Conservation (phyloP, 2,329 filamentous ascomycete genomes). For the Sarocladiaceae sp. region DNA sequence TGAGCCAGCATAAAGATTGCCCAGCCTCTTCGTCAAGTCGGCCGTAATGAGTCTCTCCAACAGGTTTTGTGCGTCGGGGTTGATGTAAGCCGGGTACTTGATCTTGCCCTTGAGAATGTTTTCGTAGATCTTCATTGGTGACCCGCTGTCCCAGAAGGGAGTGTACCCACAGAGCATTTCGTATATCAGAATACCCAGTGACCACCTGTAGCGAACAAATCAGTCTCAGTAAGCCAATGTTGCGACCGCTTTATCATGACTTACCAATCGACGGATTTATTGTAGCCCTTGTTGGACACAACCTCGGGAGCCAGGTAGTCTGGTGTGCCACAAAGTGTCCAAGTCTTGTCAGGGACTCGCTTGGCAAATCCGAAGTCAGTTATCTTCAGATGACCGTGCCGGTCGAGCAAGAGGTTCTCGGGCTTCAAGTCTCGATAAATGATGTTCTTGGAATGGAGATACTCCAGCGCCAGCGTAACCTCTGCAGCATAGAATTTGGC, state of each 20-base stretch:
- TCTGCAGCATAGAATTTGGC: slow-evolving; percentile 99
- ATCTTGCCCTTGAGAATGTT: slow-evolving; percentile 95
- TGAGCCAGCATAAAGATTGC: slow-evolving; percentile 85
- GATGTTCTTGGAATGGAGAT: slow-evolving; percentile 89
- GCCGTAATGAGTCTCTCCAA: slow-evolving; percentile 89
- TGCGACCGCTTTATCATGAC: slow-evolving; percentile 25
- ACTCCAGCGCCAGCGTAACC: slow-evolving; percentile 91
- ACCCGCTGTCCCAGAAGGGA: slow-evolving; percentile 97
- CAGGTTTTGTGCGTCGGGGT: slow-evolving; percentile 88
- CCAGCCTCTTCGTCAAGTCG: slow-evolving; percentile 89
- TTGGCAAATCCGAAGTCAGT: slow-evolving; percentile 99
- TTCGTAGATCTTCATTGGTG: slow-evolving; percentile 98
- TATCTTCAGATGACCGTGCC: slow-evolving; percentile 92
- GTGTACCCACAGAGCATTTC: slow-evolving; percentile 99
- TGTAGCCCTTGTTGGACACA: slow-evolving; percentile 98
- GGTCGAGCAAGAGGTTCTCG: slow-evolving; percentile 85
- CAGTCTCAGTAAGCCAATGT: too few species aligned
- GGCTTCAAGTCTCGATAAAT: slow-evolving; percentile 98
- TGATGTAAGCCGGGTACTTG: slow-evolving; percentile 95
- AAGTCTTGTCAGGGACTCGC: slow-evolving; percentile 96
- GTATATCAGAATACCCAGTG: slow-evolving; percentile 94
- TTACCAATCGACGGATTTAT: slow-evolving; percentile 98
- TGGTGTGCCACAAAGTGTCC: slow-evolving; percentile 95
- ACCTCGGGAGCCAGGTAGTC: slow-evolving; percentile 97
- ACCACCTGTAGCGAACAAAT: slow-evolving; percentile 78